These are phyloP conservation scores for Podospora sp. DNA, from an alignment of 495 filamentous ascomycete species.

Conservation along the genomic window DNA sequence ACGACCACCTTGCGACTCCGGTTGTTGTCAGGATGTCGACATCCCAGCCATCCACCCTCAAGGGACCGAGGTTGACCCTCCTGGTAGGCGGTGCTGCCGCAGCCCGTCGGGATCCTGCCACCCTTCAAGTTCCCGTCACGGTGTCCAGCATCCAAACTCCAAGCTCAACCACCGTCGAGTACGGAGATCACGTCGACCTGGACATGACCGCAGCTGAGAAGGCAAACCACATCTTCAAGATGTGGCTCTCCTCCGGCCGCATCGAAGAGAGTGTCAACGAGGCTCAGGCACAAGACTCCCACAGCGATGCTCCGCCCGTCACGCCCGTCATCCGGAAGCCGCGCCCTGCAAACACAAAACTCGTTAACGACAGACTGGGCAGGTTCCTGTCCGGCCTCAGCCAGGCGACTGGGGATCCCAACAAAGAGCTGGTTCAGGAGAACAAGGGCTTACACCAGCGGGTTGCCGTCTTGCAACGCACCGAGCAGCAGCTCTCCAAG, in stretches of 20 bases:
- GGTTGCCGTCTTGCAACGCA: conserved; percentile 22
- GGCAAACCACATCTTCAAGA: conserved; percentile 6
- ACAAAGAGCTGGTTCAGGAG: conserved; percentile 20
- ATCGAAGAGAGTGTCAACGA: neutral
- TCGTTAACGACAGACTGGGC: conserved; percentile 2
- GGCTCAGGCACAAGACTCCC: neutral
- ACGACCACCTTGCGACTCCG: neutral
- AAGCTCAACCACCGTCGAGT: conserved; percentile 1
- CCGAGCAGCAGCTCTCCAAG: conserved; percentile 21
- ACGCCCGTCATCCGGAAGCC: neutral
- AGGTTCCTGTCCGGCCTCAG: neutral
- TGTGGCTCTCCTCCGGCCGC: neutral
- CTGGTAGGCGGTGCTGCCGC: neutral
- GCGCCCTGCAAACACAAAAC: neutral
- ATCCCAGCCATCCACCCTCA: neutral
- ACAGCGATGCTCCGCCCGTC: neutral
- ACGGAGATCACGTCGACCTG: neutral
- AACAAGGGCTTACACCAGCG: conserved; percentile 26
- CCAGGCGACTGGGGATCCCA: conserved; percentile 8
- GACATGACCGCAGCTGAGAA: neutral
- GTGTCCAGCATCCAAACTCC: neutral
- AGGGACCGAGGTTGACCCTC: conserved; percentile 6
- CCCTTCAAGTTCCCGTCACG: neutral
- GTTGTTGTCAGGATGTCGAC: too few species aligned
- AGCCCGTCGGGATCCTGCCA: neutral